Conservation (phyloP, 208 protist species). For the Leishmania braziliensis region DNA sequence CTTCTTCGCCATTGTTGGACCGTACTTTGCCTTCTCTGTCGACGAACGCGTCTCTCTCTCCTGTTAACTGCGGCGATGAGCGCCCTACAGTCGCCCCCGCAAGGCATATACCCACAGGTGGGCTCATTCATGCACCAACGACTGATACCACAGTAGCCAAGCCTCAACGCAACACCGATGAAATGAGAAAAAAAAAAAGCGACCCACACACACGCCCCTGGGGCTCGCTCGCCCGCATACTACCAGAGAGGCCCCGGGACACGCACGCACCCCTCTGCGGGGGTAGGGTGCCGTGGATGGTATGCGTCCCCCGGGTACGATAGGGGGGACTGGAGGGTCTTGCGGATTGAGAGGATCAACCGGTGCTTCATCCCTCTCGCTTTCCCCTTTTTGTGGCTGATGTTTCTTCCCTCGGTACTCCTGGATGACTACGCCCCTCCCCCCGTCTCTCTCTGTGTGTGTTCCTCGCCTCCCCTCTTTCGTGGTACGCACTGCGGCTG, state of each 20-base stretch:
- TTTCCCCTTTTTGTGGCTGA: neutral
- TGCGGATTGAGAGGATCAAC: neutral
- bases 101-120: neutral
- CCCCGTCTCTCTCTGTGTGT: neutral
- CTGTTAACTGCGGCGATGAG: neutral
- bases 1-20: neutral
- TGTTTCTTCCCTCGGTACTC: neutral
- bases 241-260: neutral
- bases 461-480: constrained; percentile 2
- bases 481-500: neutral
- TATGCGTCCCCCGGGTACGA: neutral
- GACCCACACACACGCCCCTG: neutral
- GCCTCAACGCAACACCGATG: neutral
- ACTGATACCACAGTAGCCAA: neutral
- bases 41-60: neutral
- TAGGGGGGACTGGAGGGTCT: neutral
- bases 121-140: neutral
- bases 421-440: neutral
- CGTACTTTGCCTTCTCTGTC: constrained; percentile 7
- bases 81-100: neutral
- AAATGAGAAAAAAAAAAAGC: neutral
- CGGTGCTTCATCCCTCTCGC: neutral
- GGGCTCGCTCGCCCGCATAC: no score
- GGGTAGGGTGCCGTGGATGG: neutral
- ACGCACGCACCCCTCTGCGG: neutral